Evolutionary conservation across 768 basidiomycete species (phyloP), one percentile per base, ranked within the genome.

Genomic region (Collybia mongolica): DNA sequence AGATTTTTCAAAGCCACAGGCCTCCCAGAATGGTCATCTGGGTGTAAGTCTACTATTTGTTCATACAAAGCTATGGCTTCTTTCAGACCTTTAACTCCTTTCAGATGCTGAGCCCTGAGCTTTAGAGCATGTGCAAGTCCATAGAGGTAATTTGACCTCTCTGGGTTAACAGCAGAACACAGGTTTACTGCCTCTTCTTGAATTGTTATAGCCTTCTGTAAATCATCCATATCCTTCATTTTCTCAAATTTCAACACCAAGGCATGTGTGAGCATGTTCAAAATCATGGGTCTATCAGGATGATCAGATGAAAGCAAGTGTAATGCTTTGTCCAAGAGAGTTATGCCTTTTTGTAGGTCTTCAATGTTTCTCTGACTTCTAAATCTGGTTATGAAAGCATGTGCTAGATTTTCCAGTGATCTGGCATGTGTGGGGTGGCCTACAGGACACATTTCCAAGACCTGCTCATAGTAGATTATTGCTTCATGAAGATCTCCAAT

Each of bases 251-350:
- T 67, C 44, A 56, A 49, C 9, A 55, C 24, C 12, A 69, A 56
- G 4, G 60, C 58, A 38, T 60, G 56, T 2, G 63, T 67, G 24
- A 69, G 53, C 46, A 65, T 67, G n/a, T 49, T 57, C 28, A 60
- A 57, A 17, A 45, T 35, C 19, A 24, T 53, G 22, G 52, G 50
- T 23, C 46, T 56, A n/a, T 51, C 29, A 15, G 63, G 51, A 49
- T 64, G 57, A 18, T 46, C 49, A 19, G 61, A 14, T 1, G 58
- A 54, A 32, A 60, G 55, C 14, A 59, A 39, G 14, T 58, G 56
- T n/a, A 64, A 59, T 26, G 65, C 66, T 6, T 52, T 15, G 26
- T 52, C 51, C 35, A 63, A 60, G 32, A 63, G 60, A 4, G 53
- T 51, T 26, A 71, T 57, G 36, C 67, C 58, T 6, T 59, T 44